Percentiles rank a stretch among this genome's conserved stretches.
phyloP scores from a whole-genome alignment of 164 flowering plant species.

The Hamamelis virginiana region DNA sequence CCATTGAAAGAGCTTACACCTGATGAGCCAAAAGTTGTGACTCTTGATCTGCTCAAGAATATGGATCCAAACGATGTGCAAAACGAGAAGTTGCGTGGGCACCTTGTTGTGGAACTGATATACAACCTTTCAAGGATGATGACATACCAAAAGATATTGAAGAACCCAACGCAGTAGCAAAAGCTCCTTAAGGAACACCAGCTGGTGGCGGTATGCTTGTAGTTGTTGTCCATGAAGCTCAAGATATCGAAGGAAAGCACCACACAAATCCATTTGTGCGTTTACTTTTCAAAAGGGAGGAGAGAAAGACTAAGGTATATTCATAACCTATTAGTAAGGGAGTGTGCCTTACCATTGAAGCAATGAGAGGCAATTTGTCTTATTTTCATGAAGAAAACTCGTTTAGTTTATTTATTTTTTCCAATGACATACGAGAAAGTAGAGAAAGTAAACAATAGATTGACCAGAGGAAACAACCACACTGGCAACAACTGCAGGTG shows the following conservation, averaged over 20 bases:
- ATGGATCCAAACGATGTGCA: conserved; percentile 70
- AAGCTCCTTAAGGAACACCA: conserved; percentile 86
- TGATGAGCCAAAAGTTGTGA: conserved; percentile 52
- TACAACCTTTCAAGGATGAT: conserved; percentile 74
- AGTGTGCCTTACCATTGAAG: background rate
- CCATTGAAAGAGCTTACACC: too few species aligned
- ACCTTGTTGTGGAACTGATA: conserved; percentile 53
- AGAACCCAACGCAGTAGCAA: conserved; percentile 43
- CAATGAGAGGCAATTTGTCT: background rate
- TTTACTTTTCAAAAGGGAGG: conserved; percentile 72
- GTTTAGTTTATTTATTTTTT: too few species aligned
- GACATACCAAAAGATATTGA: conserved; percentile 43
- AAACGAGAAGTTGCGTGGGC: conserved; percentile 81
- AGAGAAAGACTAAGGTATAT: conserved; percentile 73
- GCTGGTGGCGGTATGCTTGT: conserved; percentile 83
- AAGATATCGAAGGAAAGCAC: conserved; percentile 86
- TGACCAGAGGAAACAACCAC: too few species aligned
- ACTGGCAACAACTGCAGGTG: too few species aligned
- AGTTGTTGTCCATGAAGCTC: conserved; percentile 65
- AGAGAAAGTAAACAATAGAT: too few species aligned
- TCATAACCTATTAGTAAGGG: background rate
- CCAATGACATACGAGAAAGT: too few species aligned
- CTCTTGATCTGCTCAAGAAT: conserved; percentile 65
- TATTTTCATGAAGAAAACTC: too few species aligned
- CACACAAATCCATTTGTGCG: conserved; percentile 82